These are phyloP conservation scores for Cinnamomum chago DNA, from an alignment of 164 flowering plant genomes.

Conservation along the genomic window DNA sequence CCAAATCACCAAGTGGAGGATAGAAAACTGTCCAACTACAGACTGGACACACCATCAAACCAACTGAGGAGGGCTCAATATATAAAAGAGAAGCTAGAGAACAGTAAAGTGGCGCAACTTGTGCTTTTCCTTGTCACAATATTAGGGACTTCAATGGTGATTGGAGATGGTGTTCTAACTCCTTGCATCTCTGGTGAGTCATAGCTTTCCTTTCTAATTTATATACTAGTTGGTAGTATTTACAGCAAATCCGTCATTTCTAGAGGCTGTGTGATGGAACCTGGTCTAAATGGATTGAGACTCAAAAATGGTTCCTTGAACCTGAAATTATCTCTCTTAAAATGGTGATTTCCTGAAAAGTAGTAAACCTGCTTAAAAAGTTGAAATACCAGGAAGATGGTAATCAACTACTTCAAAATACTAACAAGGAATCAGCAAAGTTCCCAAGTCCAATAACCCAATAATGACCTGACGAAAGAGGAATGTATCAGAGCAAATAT, in stretches of 20 bases:
- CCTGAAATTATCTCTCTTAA: too few relatives aligned
- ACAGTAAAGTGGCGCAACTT: constrained; percentile 30
- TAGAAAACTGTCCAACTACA: constrained; percentile 53
- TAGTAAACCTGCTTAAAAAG: too few relatives aligned
- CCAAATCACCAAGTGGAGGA: constrained; percentile 69
- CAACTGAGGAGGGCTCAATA: constrained; percentile 37
- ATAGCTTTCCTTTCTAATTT: not conserved
- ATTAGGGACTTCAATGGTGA: constrained; percentile 64
- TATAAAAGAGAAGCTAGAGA: constrained; percentile 44
- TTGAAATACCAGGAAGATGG: too few relatives aligned
- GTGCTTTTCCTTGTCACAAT: constrained; percentile 51
- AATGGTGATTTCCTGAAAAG: too few relatives aligned
- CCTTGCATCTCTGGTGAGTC: constrained; percentile 69
- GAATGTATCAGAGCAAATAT: too few relatives aligned
- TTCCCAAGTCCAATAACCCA: too few relatives aligned
- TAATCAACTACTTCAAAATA: too few relatives aligned
- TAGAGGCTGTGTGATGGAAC: not conserved
- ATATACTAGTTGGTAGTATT: not conserved
- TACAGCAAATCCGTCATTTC: not conserved
- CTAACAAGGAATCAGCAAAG: too few relatives aligned
- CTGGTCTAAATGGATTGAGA: too few relatives aligned
- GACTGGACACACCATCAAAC: constrained; percentile 37
- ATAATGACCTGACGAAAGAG: too few relatives aligned
- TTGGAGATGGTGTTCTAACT: constrained; percentile 81
- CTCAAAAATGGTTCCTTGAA: too few relatives aligned